Evolutionary conservation across 768 basidiomycete species (phyloP).

Genomic region (Russula sp.): DNA sequence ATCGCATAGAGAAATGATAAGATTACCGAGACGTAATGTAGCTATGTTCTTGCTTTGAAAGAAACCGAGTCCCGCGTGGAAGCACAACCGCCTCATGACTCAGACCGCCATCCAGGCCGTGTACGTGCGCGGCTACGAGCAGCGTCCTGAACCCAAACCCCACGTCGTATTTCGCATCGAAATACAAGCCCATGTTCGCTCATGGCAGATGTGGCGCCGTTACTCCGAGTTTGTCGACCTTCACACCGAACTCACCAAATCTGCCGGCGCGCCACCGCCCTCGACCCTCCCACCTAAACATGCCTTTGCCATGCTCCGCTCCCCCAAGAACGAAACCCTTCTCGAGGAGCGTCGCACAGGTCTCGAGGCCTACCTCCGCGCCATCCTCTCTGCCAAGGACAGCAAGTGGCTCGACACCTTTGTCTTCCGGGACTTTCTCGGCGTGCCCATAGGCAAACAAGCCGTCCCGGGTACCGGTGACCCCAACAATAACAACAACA

Average conservation of each 20-base stretch:
- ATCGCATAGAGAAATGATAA: slow-evolving; percentile 13
- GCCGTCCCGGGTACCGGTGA: neutral
- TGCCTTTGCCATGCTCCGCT: slow-evolving; percentile 58
- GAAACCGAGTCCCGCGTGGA: neutral
- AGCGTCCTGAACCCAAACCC: slow-evolving; percentile 61
- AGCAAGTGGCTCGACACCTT: slow-evolving; percentile 74
- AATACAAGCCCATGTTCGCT: slow-evolving; percentile 81
- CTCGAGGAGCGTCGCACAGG: slow-evolving; percentile 73
- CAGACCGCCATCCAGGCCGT: slow-evolving; percentile 78
- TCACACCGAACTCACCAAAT: slow-evolving; percentile 71
- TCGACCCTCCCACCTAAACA: slow-evolving; percentile 81
- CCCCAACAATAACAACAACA: neutral
- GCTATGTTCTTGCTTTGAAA: neutral
- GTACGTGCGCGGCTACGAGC: slow-evolving; percentile 62
- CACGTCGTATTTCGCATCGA: slow-evolving; percentile 80
- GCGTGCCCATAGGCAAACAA: slow-evolving; percentile 61
- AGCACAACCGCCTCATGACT: slow-evolving; percentile 12
- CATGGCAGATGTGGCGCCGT: slow-evolving; percentile 91
- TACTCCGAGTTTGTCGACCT: slow-evolving; percentile 94
- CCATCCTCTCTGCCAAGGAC: slow-evolving; percentile 78
- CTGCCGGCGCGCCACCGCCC: slow-evolving; percentile 78
- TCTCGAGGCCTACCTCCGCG: slow-evolving; percentile 80
- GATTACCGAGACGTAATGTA: slow-evolving; percentile 3
- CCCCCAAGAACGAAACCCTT: slow-evolving; percentile 50
- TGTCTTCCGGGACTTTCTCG: slow-evolving; percentile 83